Evolutionary conservation across 1,139 yeast species (phyloP).

Genomic region (Candida sanyaensis): DNA sequence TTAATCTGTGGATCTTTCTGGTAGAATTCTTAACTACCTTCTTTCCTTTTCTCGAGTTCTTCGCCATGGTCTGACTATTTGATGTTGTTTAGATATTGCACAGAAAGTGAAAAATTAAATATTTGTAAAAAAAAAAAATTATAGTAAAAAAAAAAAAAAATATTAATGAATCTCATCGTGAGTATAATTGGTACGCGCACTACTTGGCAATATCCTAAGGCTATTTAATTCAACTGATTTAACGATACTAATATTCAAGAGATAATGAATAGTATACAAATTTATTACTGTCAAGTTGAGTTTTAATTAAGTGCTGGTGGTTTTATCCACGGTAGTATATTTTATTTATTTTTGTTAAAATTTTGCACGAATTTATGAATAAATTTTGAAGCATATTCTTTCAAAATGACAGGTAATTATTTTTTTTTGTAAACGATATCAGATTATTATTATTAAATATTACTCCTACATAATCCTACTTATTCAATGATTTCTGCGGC

Average conservation of each 20-base stretch:
- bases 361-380: too few species aligned
- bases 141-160: constrained; percentile 3
- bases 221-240: neutral
- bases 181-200: neutral
- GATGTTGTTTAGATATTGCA: neutral
- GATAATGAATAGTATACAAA: too few species aligned
- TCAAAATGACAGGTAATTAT: too few species aligned
- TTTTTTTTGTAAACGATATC: too few species aligned
- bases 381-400: too few species aligned
- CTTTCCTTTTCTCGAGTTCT: constrained; percentile 14
- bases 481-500: constrained; percentile 24
- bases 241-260: too few species aligned
- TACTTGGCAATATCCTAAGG: neutral
- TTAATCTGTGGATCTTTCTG: constrained; percentile 25
- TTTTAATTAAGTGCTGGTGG: too few species aligned
- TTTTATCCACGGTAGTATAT: too few species aligned
- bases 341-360: too few species aligned
- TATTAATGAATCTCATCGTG: constrained; percentile 5
- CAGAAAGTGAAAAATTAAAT: neutral
- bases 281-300: too few species aligned
- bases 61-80: constrained; percentile 11
- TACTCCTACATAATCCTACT: too few species aligned
- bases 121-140: neutral
- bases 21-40: constrained; percentile 18
- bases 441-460: too few species aligned